These are phyloP conservation scores for Rhododendron griersonianum DNA, from an alignment of 148 eudicot genomes.

Conservation along the genomic window DNA sequence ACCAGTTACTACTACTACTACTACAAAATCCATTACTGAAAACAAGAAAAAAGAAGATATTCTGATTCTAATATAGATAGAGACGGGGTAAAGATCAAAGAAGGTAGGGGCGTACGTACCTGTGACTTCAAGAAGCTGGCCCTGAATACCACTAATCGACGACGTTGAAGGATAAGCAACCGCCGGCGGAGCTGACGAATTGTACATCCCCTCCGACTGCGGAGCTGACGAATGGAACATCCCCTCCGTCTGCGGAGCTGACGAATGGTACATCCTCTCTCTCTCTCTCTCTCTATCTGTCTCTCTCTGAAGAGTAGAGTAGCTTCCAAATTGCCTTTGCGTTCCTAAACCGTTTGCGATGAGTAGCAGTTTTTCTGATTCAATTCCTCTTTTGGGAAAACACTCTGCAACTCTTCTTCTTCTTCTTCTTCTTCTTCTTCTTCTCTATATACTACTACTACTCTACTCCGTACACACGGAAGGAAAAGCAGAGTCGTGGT, in stretches of 20 bases:
- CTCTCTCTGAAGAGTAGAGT: neutral
- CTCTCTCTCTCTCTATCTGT: neutral
- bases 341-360: too few relatives aligned
- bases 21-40: neutral
- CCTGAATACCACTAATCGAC: slow-evolving; percentile 61
- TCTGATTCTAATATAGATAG: neutral
- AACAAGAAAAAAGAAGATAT: neutral
- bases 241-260: too few relatives aligned
- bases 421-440: neutral
- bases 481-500: neutral
- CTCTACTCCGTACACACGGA: too few relatives aligned
- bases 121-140: slow-evolving; percentile 69
- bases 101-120: slow-evolving; percentile 26
- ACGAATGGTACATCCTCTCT: too few relatives aligned
- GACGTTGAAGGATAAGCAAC: slow-evolving; percentile 16
- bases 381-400: too few relatives aligned
- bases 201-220: neutral
- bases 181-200: neutral
- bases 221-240: too few relatives aligned
- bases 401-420: neutral
- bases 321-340: too few relatives aligned
- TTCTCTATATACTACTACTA: neutral
- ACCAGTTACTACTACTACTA: neutral
- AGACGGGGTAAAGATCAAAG: neutral
- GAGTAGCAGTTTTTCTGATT: neutral